Percentiles rank a stretch among this genome's conserved stretches.
phyloP scores from a whole-genome alignment of 176 grass and related monocot genomes.

The Zoysia japonica region DNA sequence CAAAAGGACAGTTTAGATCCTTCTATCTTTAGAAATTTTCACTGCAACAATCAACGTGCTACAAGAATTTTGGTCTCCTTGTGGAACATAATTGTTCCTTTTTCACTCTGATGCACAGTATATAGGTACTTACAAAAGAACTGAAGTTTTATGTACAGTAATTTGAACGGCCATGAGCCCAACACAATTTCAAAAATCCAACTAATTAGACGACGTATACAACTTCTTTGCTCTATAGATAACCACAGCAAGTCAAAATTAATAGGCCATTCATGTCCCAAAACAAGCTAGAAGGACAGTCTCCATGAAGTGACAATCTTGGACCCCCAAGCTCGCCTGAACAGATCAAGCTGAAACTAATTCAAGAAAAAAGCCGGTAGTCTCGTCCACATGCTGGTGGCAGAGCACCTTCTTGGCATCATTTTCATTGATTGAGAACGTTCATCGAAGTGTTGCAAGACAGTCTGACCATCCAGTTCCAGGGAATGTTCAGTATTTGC shows the following conservation, averaged over 20 bases:
- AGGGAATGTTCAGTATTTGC: slow-evolving; percentile 21
- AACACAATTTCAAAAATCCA: background rate
- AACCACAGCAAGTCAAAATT: background rate
- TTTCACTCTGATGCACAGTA: background rate
- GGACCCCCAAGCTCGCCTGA: background rate
- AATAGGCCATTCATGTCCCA: background rate
- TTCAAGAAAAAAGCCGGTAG: background rate
- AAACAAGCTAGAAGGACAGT: background rate
- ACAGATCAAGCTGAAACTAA: too few species aligned
- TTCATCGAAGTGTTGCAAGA: background rate
- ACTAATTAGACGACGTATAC: background rate
- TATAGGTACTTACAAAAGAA: background rate
- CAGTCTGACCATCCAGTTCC: background rate
- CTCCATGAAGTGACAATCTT: background rate
- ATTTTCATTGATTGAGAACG: slow-evolving; percentile 4
- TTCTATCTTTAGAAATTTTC: too few species aligned
- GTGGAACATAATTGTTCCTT: background rate
- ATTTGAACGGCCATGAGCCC: background rate
- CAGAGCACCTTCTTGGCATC: background rate
- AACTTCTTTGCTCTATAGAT: background rate
- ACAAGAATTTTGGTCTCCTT: slow-evolving; percentile 7
- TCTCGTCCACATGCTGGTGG: background rate
- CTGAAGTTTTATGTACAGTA: background rate
- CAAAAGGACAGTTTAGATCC: too few species aligned
- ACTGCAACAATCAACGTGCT: background rate